Percentiles rank a stretch among this genome's conserved stretches.
Evolutionary conservation across 2,329 filamentous ascomycete species (phyloP).

Genomic region (Exophiala spinifera): DNA sequence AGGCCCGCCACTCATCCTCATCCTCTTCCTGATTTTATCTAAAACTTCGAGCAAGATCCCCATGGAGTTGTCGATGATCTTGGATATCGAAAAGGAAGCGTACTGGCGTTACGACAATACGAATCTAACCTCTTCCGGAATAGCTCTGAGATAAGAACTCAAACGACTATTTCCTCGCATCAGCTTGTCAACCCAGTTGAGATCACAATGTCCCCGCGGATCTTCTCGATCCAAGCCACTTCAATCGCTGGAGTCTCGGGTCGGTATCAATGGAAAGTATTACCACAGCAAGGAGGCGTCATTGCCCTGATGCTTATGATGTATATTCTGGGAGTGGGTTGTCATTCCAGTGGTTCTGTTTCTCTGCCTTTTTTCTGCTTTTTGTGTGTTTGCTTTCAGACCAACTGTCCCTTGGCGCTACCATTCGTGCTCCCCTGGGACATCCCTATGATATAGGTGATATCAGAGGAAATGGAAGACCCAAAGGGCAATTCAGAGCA

Average conservation of each 20-base stretch:
- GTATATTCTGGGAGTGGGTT: neutral
- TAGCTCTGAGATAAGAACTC: neutral
- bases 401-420: neutral
- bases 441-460: neutral
- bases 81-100: neutral
- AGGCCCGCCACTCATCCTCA: no score
- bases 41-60: no score
- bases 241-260: neutral
- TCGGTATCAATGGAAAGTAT: neutral
- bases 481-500: constrained; percentile 12
- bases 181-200: neutral
- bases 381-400: neutral
- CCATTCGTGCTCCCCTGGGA: neutral
- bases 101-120: neutral
- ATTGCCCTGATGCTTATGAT: neutral
- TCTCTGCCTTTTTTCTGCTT: neutral
- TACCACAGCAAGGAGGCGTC: constrained; percentile 7
- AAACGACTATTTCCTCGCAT: constrained; percentile 2
- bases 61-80: no score
- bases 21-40: no score
- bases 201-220: constrained; percentile 1
- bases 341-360: neutral
- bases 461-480: constrained; percentile 15
- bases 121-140: neutral
- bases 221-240: neutral